phyloP scores from a whole-genome alignment of 2,329 filamentous ascomycete species.

The Raffaelea albimanens region DNA sequence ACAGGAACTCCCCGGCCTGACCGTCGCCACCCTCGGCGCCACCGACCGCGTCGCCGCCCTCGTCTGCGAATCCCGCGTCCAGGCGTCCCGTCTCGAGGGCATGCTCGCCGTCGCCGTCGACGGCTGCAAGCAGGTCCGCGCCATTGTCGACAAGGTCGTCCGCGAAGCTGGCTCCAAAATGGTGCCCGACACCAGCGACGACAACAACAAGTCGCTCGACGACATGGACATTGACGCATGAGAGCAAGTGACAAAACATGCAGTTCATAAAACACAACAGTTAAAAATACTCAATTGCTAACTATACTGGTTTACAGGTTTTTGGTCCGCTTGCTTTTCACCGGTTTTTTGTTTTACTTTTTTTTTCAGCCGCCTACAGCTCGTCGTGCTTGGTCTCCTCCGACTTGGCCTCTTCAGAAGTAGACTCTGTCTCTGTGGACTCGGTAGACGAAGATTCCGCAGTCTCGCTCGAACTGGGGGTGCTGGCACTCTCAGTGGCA shows the following conservation, averaged over 20 bases:
- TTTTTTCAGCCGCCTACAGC: constrained; percentile 8
- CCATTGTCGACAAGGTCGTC: constrained; percentile 73
- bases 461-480: too few species aligned
- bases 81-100: constrained; percentile 70
- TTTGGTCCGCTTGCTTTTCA: background rate
- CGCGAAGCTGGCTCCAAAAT: constrained; percentile 59
- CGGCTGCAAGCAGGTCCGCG: constrained; percentile 77
- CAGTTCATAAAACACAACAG: too few species aligned
- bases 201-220: too few species aligned
- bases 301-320: too few species aligned
- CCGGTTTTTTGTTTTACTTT: background rate
- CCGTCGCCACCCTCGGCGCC: constrained; percentile 68
- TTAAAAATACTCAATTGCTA: too few species aligned
- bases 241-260: background rate
- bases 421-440: background rate
- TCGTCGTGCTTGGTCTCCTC: constrained; percentile 33
- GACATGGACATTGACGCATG: constrained; percentile 39
- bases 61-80: constrained; percentile 82
- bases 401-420: constrained; percentile 1
- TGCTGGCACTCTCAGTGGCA: constrained; percentile 15
- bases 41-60: constrained; percentile 69
- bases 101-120: constrained; percentile 91
- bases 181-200: constrained; percentile 45
- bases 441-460: background rate
- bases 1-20: constrained; percentile 80